Percentiles rank a stretch among this genome's conserved stretches.
phyloP scores from a whole-genome alignment of 768 basidiomycete species.

The Tulasnella sp. region DNA sequence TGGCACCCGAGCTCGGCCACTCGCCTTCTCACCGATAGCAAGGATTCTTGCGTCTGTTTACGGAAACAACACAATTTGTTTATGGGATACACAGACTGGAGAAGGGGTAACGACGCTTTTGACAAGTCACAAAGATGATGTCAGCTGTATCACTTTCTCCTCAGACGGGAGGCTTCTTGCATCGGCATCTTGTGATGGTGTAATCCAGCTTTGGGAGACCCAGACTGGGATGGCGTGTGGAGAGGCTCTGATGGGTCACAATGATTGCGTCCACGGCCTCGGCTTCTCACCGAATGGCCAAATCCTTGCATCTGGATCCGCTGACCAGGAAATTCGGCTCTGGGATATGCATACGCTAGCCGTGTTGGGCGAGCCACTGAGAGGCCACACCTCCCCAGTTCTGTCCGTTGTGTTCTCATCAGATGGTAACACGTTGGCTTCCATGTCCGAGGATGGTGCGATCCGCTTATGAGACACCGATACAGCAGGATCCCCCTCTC shows the following conservation, averaged over 20 bases:
- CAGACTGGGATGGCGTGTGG: not conserved
- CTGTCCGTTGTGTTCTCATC: constrained; percentile 15
- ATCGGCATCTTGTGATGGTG: constrained; percentile 30
- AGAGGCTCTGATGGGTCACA: constrained; percentile 10
- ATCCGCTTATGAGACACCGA: constrained; percentile 28
- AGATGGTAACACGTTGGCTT: constrained; percentile 20
- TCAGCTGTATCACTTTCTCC: constrained; percentile 26
- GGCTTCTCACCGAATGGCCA: constrained; percentile 31
- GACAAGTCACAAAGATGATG: constrained; percentile 10
- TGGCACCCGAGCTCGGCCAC: no score
- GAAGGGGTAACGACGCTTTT: not conserved
- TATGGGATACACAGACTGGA: constrained; percentile 28
- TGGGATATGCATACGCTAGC: not conserved
- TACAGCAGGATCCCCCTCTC: not conserved
- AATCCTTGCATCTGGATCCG: not conserved
- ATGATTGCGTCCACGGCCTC: not conserved
- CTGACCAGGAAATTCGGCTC: not conserved
- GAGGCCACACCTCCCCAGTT: not conserved
- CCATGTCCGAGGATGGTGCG: constrained; percentile 23
- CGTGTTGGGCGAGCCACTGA: not conserved
- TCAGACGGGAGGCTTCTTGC: constrained; percentile 25
- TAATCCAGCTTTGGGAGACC: constrained; percentile 27
- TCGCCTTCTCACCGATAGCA: constrained; percentile 29
- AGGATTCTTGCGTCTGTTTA: not conserved
- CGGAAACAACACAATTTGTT: not conserved